Conservation (phyloP, 768 basidiomycete species). For the Cystobasidium tubakii region DNA sequence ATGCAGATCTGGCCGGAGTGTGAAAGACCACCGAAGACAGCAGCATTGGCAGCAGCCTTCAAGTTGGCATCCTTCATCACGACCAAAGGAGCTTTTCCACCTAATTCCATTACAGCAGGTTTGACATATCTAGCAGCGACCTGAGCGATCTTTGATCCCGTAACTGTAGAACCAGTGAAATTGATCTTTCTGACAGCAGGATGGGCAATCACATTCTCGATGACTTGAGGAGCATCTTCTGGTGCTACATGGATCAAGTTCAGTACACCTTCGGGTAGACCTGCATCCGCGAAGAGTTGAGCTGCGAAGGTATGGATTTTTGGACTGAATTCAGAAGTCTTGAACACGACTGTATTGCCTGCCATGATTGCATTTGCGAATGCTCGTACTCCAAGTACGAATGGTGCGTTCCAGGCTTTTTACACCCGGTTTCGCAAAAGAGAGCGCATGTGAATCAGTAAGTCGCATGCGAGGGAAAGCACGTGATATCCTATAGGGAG, state of each 20-base stretch:
- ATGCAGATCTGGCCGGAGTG: slow-evolving; percentile 43
- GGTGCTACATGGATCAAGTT: slow-evolving; percentile 49
- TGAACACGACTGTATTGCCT: slow-evolving; percentile 51
- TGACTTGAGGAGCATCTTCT: slow-evolving; percentile 43
- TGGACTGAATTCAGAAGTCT: slow-evolving; percentile 50
- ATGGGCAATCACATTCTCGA: slow-evolving; percentile 46
- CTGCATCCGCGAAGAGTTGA: slow-evolving; percentile 50
- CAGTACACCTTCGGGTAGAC: slow-evolving; percentile 50
- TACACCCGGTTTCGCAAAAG: background rate
- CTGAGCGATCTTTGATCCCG: slow-evolving; percentile 48
- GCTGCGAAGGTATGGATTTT: slow-evolving; percentile 48
- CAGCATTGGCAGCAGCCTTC: slow-evolving; percentile 42
- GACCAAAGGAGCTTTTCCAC: slow-evolving; percentile 51
- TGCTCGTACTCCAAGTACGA: slow-evolving; percentile 46
- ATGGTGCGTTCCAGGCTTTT: slow-evolving; percentile 39
- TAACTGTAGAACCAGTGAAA: slow-evolving; percentile 46
- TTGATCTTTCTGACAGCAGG: slow-evolving; percentile 44
- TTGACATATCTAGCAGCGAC: slow-evolving; percentile 51
- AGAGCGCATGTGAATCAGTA: background rate
- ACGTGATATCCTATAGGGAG: background rate
- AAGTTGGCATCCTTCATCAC: slow-evolving; percentile 50
- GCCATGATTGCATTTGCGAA: slow-evolving; percentile 50
- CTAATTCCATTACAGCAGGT: slow-evolving; percentile 50
- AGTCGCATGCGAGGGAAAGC: background rate
- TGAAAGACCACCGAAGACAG: slow-evolving; percentile 44